Evolutionary conservation across 2,329 filamentous ascomycete genomes (phyloP).

Genomic region (Xylariaceae sp.): DNA sequence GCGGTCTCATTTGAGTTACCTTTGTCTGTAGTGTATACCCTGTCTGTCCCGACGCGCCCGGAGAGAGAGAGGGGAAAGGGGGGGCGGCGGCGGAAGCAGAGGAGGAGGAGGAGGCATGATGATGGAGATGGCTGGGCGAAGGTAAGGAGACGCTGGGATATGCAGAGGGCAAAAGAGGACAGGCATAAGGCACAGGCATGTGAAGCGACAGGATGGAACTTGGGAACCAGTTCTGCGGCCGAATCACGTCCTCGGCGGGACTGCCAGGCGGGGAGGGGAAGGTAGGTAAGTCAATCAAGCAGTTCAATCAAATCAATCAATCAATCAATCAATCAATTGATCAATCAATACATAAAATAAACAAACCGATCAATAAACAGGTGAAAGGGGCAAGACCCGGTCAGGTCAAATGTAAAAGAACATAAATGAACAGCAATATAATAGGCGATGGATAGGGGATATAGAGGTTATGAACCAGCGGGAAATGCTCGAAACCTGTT

Average conservation of each 20-base stretch:
- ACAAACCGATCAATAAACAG: not conserved
- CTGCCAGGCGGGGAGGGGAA: conserved; percentile 14
- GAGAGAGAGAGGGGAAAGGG: conserved; percentile 29
- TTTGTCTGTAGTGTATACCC: conserved; percentile 26
- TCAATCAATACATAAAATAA: not conserved
- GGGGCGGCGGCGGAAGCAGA: conserved; percentile 20
- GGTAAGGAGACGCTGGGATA: conserved; percentile 35
- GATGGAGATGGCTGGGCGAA: conserved; percentile 30
- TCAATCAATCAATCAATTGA: not conserved
- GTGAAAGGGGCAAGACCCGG: no score
- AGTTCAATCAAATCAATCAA: not conserved
- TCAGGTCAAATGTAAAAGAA: no score
- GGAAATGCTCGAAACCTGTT: conserved; percentile 23
- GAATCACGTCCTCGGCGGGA: conserved; percentile 38
- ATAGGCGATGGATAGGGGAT: no score
- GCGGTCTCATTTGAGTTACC: conserved; percentile 27
- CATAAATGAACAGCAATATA: not conserved
- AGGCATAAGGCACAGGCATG: conserved; percentile 31
- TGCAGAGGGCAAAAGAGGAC: conserved; percentile 33
- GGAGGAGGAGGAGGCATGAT: conserved; percentile 21
- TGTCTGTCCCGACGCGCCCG: conserved; percentile 30
- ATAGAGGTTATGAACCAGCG: conserved; percentile 12
- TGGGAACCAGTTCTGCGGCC: conserved; percentile 37
- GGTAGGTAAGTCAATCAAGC: conserved; percentile 14
- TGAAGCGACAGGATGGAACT: conserved; percentile 44